Percentiles rank a stretch among this genome's conserved stretches.
phyloP scores from a whole-genome alignment of 1,284 basidiomycete genomes.

The Ganoderma leucocontextum region DNA sequence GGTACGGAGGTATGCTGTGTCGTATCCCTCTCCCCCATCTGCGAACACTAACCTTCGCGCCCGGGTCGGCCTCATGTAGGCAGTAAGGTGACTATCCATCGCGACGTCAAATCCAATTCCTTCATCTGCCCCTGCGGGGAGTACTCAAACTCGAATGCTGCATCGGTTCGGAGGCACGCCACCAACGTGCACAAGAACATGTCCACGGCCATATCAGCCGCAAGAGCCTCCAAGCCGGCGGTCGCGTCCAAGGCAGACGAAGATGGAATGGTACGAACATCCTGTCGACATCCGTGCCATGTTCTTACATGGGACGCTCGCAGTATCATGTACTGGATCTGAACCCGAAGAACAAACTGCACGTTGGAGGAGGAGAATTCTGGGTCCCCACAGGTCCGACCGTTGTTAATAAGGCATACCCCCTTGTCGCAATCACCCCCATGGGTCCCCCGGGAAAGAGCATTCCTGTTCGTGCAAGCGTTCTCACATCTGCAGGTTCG shows the following conservation, averaged over 20 bases:
- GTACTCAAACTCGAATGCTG: conserved; percentile 16
- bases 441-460: neutral
- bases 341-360: neutral
- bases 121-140: conserved; percentile 25
- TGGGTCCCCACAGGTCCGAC: neutral
- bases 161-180: conserved; percentile 23
- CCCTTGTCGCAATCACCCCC: conserved; percentile 7
- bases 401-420: conserved; percentile 6
- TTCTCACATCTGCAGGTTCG: neutral
- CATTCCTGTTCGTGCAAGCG: neutral
- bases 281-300: neutral
- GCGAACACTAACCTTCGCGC: neutral
- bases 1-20: conserved; percentile 25
- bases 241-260: neutral
- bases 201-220: neutral
- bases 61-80: neutral
- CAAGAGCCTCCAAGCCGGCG: neutral
- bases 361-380: conserved; percentile 5
- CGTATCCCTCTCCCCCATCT: neutral
- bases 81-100: conserved; percentile 16
- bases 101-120: conserved; percentile 22
- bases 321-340: neutral
- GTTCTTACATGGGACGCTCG: neutral
- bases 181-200: conserved; percentile 13
- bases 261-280: neutral